phyloP scores from a whole-genome alignment of 768 basidiomycete species.

The Hortiboletus flavorubellus region DNA sequence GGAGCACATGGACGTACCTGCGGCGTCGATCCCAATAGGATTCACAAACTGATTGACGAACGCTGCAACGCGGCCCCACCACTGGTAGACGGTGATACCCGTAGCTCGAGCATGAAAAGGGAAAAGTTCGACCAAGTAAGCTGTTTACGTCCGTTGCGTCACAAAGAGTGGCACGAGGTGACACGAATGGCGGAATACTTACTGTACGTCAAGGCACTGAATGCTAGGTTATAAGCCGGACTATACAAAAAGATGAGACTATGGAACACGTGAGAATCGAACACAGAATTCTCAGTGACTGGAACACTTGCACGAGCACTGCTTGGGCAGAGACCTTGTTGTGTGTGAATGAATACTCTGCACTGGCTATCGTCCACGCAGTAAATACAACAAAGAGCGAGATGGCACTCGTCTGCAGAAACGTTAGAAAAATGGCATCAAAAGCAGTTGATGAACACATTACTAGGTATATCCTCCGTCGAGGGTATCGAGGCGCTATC shows the following conservation, averaged over 20 bases:
- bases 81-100: too few species aligned
- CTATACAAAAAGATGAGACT: constrained; percentile 10
- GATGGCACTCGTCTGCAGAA: too few species aligned
- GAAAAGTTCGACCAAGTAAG: too few species aligned
- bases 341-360: constrained; percentile 9
- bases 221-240: not conserved
- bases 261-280: not conserved
- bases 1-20: too few species aligned
- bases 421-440: too few species aligned
- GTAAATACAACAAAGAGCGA: not conserved
- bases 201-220: constrained; percentile 4
- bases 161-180: not conserved
- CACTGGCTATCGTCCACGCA: constrained; percentile 10
- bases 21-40: too few species aligned
- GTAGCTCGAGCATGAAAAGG: too few species aligned
- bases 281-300: not conserved
- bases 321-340: not conserved
- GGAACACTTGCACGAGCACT: constrained; percentile 1
- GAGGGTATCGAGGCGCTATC: not conserved
- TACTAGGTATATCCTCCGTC: too few species aligned
- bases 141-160: too few species aligned
- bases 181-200: not conserved
- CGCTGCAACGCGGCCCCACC: too few species aligned
- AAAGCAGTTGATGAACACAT: too few species aligned
- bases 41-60: too few species aligned